Evolutionary conservation across 2,329 filamentous ascomycete species (phyloP).

Genomic region (Zasmidium citrigriseum): DNA sequence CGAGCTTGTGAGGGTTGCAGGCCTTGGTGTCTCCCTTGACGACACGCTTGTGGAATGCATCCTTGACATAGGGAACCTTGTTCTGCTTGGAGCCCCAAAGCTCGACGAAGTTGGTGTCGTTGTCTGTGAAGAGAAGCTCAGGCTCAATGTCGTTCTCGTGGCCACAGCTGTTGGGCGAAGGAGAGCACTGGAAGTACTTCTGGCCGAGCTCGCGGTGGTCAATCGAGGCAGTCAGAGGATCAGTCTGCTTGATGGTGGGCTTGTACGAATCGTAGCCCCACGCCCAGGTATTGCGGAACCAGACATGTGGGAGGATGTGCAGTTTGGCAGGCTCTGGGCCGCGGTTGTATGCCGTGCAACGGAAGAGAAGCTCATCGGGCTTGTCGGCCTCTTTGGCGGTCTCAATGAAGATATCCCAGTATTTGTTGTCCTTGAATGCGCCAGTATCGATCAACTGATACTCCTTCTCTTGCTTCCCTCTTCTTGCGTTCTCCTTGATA

Average conservation of each 20-base stretch:
- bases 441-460: conserved; percentile 92
- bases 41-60: conserved; percentile 88
- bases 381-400: conserved; percentile 93
- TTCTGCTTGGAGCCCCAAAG: conserved; percentile 75
- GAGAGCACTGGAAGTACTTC: conserved; percentile 80
- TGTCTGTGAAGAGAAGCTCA: conserved; percentile 87
- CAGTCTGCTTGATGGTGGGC: conserved; percentile 70
- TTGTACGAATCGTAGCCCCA: conserved; percentile 89
- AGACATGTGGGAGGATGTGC: conserved; percentile 91
- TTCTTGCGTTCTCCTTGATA: conserved; percentile 76
- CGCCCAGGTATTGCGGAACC: conserved; percentile 97
- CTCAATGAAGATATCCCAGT: conserved; percentile 98
- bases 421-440: conserved; percentile 82
- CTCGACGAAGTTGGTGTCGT: conserved; percentile 82
- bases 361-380: conserved; percentile 87
- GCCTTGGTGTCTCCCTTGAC: conserved; percentile 78
- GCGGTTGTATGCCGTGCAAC: conserved; percentile 94
- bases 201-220: conserved; percentile 79
- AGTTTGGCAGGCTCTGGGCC: conserved; percentile 86
- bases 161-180: conserved; percentile 80
- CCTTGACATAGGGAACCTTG: conserved; percentile 82
- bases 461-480: conserved; percentile 75
- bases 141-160: conserved; percentile 83
- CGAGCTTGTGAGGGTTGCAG: conserved; percentile 75
- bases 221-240: conserved; percentile 71